Conservation (phyloP, 2,329 filamentous ascomycete genomes). For the Sporothrix protearum region DNA sequence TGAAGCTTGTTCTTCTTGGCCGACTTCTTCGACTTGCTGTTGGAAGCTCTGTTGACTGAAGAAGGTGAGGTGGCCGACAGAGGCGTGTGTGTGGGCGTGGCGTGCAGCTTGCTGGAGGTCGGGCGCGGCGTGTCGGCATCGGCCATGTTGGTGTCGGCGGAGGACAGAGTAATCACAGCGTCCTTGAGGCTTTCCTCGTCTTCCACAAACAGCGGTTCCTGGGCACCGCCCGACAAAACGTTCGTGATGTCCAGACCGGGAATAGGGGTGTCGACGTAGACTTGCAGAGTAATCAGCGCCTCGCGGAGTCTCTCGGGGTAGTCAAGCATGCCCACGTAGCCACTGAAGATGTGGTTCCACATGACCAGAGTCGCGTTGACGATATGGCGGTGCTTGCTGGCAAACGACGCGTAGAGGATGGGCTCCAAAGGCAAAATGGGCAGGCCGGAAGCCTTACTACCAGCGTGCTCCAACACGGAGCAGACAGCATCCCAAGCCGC, state of each 20-base stretch:
- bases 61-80: constrained; percentile 21
- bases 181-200: constrained; percentile 46
- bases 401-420: constrained; percentile 54
- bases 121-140: constrained; percentile 30
- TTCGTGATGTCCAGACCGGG: constrained; percentile 43
- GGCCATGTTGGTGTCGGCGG: constrained; percentile 30
- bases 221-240: constrained; percentile 38
- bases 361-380: constrained; percentile 49
- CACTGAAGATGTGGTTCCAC: constrained; percentile 68
- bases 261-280: constrained; percentile 47
- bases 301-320: constrained; percentile 64
- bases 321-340: constrained; percentile 53
- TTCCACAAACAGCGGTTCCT: constrained; percentile 44
- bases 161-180: constrained; percentile 31
- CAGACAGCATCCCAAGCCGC: constrained; percentile 51
- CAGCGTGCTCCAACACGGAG: constrained; percentile 37
- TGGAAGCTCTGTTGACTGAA: constrained; percentile 12
- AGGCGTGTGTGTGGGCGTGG: constrained; percentile 8
- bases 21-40: neutral
- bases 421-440: constrained; percentile 53
- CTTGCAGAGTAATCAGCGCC: constrained; percentile 59
- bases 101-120: constrained; percentile 30
- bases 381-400: constrained; percentile 53
- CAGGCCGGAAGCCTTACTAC: constrained; percentile 38
- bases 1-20: constrained; percentile 24